These are phyloP conservation scores for Rhizopogon vinicolor DNA, from an alignment of 768 basidiomycete genomes.

Conservation along the genomic window DNA sequence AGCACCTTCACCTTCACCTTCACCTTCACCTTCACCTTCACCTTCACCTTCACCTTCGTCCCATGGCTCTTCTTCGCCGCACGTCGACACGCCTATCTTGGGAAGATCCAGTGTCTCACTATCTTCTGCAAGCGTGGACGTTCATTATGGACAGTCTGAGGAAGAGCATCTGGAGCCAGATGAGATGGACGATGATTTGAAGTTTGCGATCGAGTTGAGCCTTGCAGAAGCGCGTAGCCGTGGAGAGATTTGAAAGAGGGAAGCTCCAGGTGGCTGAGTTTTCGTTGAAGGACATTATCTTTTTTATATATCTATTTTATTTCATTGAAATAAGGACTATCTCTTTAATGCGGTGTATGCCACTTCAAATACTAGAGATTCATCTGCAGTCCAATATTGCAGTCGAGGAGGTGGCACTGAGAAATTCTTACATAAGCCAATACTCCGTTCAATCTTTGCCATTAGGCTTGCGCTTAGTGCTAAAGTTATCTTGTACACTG, in stretches of 20 bases:
- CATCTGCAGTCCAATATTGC: no score
- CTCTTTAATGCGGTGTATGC: neutral
- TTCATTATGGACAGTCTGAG: neutral
- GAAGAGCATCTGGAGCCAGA: slow-evolving; percentile 12
- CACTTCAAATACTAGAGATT: neutral
- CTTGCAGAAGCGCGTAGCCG: slow-evolving; percentile 43
- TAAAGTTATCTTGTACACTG: no score
- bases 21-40: neutral
- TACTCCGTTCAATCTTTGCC: no score
- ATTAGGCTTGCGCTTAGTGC: no score
- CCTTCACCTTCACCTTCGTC: slow-evolving; percentile 2
- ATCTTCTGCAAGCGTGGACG: slow-evolving; percentile 11
- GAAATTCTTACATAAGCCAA: no score
- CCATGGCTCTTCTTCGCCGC: slow-evolving; percentile 13
- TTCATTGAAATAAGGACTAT: neutral
- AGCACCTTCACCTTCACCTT: neutral
- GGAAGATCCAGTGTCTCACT: slow-evolving; percentile 10
- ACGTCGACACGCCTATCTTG: slow-evolving; percentile 5
- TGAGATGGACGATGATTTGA: slow-evolving; percentile 60
- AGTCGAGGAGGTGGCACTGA: no score
- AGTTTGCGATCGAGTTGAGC: slow-evolving; percentile 64
- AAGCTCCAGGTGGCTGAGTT: no score
- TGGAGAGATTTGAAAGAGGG: slow-evolving; percentile 2
- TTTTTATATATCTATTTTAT: neutral
- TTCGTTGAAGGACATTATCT: neutral